Conservation (phyloP, 352 stramenopile genomes). For the Phytopythium cucurbitacearum region DNA sequence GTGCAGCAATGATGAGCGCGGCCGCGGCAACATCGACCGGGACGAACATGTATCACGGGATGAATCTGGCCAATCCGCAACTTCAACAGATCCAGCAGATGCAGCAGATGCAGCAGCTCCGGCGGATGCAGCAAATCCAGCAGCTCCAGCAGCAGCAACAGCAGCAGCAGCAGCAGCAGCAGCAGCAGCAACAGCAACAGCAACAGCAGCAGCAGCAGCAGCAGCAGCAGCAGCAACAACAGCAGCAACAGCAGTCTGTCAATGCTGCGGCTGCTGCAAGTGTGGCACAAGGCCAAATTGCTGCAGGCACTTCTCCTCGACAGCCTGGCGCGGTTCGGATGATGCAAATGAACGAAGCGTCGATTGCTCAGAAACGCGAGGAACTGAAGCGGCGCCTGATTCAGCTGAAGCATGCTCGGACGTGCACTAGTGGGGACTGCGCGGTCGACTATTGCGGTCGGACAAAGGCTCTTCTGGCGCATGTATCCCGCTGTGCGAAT, state of each 20-base stretch:
- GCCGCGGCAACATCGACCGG: slow-evolving; percentile 21
- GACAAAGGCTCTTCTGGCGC: slow-evolving; percentile 73
- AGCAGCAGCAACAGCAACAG: slow-evolving; percentile 17
- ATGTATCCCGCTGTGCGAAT: slow-evolving; percentile 82
- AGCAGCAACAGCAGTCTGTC: slow-evolving; percentile 1
- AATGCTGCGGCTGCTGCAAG: neutral
- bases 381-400: slow-evolving; percentile 82
- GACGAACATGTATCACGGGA: slow-evolving; percentile 64
- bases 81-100: slow-evolving; percentile 84
- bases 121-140: slow-evolving; percentile 75
- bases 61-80: slow-evolving; percentile 72
- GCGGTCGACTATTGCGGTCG: slow-evolving; percentile 78
- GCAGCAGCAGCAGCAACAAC: slow-evolving; percentile 4
- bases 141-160: slow-evolving; percentile 59
- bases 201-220: slow-evolving; percentile 24
- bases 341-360: slow-evolving; percentile 74
- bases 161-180: slow-evolving; percentile 25
- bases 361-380: slow-evolving; percentile 81
- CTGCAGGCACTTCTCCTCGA: slow-evolving; percentile 8
- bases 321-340: slow-evolving; percentile 24
- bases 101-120: slow-evolving; percentile 83
- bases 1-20: slow-evolving; percentile 32
- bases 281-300: neutral
- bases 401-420: slow-evolving; percentile 84
- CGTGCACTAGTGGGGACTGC: slow-evolving; percentile 70